Percentiles rank a stretch among this genome's conserved stretches.
phyloP scores from a whole-genome alignment of 768 basidiomycete species.

The Hysterangium stoloniferum region DNA sequence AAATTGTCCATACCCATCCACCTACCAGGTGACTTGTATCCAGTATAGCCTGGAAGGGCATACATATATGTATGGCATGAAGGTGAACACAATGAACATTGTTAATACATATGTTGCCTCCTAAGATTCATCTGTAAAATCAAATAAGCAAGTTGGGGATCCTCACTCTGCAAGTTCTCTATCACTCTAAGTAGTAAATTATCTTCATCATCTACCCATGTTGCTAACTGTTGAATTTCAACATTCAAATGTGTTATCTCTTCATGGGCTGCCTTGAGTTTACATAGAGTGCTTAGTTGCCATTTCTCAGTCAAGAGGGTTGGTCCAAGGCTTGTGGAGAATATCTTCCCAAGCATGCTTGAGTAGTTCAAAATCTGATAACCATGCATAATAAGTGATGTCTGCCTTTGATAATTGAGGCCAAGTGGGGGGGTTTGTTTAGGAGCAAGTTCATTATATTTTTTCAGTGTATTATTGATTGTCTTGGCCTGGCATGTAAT shows the following conservation, averaged over 20 bases:
- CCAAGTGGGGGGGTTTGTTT: constrained; percentile 11
- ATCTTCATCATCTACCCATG: constrained; percentile 19
- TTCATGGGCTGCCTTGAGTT: constrained; percentile 20
- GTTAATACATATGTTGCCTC: background rate
- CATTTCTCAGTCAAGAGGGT: constrained; percentile 17
- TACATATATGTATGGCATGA: background rate
- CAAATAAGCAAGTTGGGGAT: background rate
- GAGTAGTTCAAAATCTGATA: constrained; percentile 26
- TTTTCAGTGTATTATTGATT: constrained; percentile 24
- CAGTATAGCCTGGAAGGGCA: background rate
- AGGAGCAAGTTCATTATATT: constrained; percentile 25
- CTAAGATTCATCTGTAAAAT: background rate
- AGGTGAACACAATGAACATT: background rate
- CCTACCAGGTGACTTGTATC: background rate
- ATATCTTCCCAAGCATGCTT: constrained; percentile 22
- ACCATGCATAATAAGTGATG: constrained; percentile 9
- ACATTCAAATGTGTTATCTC: constrained; percentile 20
- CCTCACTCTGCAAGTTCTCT: background rate
- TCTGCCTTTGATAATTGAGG: constrained; percentile 8
- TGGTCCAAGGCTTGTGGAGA: constrained; percentile 20
- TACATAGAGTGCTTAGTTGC: constrained; percentile 18
- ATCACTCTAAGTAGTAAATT: no score
- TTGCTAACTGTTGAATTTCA: constrained; percentile 21
- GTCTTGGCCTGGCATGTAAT: constrained; percentile 23
- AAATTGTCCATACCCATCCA: no score